Evolutionary conservation across 225 moss, liverwort and hornwort species (phyloP).

Genomic region (Antitrichia curtipendula): DNA sequence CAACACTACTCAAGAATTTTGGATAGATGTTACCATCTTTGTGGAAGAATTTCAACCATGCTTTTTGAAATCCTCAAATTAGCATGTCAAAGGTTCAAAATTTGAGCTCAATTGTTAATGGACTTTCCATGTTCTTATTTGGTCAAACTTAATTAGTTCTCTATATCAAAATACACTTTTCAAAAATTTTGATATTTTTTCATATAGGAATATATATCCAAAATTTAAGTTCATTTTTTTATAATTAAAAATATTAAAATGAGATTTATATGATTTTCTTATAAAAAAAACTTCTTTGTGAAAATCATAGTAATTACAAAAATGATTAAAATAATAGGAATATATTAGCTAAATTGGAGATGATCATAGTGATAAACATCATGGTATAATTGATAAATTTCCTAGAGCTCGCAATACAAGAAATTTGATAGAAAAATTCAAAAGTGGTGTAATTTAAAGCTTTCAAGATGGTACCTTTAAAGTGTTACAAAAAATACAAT

Average conservation of each 20-base stretch:
- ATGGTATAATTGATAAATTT: not conserved
- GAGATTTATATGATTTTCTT: not conserved
- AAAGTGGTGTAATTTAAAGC: not conserved
- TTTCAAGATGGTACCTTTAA: not conserved
- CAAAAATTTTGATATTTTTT: not conserved
- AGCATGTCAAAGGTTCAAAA: not conserved
- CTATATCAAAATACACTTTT: not conserved
- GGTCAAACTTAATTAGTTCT: not conserved
- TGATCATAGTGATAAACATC: not conserved
- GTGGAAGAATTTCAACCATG: not conserved
- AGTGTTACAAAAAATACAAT: not conserved
- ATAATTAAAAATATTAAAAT: not conserved
- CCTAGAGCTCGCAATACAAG: accelerated
- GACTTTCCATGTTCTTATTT: accelerated
- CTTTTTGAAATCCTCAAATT: too few species aligned
- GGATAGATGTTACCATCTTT: not conserved
- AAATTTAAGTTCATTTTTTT: not conserved
- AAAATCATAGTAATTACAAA: not conserved
- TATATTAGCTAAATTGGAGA: not conserved
- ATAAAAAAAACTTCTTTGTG: accelerated
- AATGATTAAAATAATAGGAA: not conserved
- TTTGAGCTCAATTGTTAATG: accelerated
- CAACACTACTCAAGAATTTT: accelerated
- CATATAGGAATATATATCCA: not conserved
- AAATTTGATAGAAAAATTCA: not conserved